phyloP scores from a whole-genome alignment of 2,329 filamentous ascomycete genomes.

The Paecilomyces formosus region DNA sequence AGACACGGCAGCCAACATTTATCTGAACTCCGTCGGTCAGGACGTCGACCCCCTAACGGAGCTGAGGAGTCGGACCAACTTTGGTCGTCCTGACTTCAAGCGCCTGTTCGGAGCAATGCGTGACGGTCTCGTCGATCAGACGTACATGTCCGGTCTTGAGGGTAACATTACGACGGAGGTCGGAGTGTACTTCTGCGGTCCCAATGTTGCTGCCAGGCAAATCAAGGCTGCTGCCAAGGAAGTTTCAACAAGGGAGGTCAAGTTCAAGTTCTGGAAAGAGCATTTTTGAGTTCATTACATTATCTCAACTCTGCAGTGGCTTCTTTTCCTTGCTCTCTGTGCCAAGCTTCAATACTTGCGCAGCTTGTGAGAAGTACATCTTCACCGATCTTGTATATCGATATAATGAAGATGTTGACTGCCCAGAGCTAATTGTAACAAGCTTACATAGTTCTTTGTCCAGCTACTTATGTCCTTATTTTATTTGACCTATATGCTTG shows the following conservation, averaged over 20 bases:
- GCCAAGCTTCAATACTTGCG: neutral
- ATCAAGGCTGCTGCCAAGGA: slow-evolving; percentile 75
- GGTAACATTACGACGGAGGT: slow-evolving; percentile 72
- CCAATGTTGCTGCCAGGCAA: slow-evolving; percentile 68
- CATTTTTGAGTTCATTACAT: slow-evolving; percentile 47
- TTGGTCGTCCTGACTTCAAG: slow-evolving; percentile 83
- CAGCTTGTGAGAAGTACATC: neutral
- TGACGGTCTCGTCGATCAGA: slow-evolving; percentile 75
- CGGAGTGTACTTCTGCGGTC: slow-evolving; percentile 96
- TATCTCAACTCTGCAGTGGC: neutral
- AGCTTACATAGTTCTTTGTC: neutral
- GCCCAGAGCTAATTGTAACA: neutral
- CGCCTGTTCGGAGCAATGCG: slow-evolving; percentile 77
- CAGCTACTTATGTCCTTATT: neutral
- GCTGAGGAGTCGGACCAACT: slow-evolving; percentile 82
- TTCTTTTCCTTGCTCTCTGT: neutral
- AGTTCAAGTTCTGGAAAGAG: slow-evolving; percentile 99
- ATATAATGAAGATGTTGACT: neutral
- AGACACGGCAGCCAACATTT: slow-evolving; percentile 92
- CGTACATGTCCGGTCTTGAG: slow-evolving; percentile 77
- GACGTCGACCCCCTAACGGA: slow-evolving; percentile 87
- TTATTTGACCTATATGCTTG: neutral
- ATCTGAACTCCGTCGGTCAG: slow-evolving; percentile 87
- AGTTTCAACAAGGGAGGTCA: slow-evolving; percentile 68
- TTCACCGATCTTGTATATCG: neutral